phyloP scores from a whole-genome alignment of 192 early-diverging fungal genomes.

The Gamsiella multidivaricata region DNA sequence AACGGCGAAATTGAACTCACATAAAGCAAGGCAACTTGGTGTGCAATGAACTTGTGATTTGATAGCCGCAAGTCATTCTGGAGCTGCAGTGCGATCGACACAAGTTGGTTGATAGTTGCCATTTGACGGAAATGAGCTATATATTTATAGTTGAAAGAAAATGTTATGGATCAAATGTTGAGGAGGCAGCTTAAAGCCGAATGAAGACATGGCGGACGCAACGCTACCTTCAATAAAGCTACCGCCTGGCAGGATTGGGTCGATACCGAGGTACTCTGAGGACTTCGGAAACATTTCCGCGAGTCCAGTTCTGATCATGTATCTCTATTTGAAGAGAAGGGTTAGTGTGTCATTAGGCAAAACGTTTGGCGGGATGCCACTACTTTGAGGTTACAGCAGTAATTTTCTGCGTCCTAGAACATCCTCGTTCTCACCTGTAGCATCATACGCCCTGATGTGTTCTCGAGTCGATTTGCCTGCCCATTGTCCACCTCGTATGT shows the following conservation, averaged over 20 bases:
- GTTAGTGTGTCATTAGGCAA: not conserved
- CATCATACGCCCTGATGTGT: conserved; percentile 29
- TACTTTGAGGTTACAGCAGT: too few species aligned
- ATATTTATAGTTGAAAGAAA: too few species aligned
- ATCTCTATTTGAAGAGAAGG: conserved; percentile 27
- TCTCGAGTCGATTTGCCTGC: conserved; percentile 6
- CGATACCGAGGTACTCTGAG: conserved; percentile 44
- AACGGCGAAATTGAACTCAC: too few species aligned
- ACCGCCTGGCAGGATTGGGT: conserved; percentile 25
- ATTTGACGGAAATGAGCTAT: conserved; percentile 60
- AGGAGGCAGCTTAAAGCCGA: too few species aligned
- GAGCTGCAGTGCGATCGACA: conserved; percentile 60
- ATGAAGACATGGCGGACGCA: too few species aligned
- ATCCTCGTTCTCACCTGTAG: conserved; percentile 20
- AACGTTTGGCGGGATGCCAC: too few species aligned
- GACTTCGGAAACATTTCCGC: conserved; percentile 57
- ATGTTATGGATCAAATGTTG: not conserved
- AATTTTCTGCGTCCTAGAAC: too few species aligned
- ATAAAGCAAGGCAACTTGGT: conserved; percentile 66
- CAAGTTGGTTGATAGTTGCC: conserved; percentile 59
- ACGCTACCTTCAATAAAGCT: conserved; percentile 50
- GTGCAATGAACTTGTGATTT: conserved; percentile 67
- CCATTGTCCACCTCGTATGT: conserved; percentile 37
- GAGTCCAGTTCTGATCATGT: conserved; percentile 50
- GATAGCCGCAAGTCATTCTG: conserved; percentile 58